A percentile compares a stretch with the other conserved stretches of the same genome.
Conservation (phyloP, 805 yeast species). For the Saccharomycopsis synnaedendra region DNA sequence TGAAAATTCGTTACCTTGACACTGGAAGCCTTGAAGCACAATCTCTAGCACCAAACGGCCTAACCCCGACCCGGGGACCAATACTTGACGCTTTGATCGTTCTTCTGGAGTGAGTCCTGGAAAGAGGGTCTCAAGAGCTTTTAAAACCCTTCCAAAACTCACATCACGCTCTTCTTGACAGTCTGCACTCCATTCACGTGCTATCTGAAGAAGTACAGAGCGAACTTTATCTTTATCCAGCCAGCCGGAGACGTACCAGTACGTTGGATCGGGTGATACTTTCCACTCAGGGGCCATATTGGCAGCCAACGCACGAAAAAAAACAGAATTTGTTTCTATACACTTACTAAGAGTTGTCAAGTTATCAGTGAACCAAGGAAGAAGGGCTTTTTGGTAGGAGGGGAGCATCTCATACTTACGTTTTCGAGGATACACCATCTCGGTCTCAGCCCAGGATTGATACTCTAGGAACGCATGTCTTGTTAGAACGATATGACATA, state of each 20-base stretch:
- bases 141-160: constrained; percentile 29
- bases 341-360: constrained; percentile 29
- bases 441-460: constrained; percentile 23
- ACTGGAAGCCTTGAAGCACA: constrained; percentile 41
- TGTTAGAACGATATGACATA: no score
- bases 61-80: constrained; percentile 57
- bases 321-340: constrained; percentile 33
- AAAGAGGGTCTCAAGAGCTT: constrained; percentile 22
- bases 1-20: constrained; percentile 60
- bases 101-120: constrained; percentile 24
- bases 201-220: constrained; percentile 42
- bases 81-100: constrained; percentile 31
- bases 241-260: constrained; percentile 31
- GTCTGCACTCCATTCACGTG: constrained; percentile 52
- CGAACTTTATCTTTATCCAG: constrained; percentile 47
- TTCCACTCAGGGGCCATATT: constrained; percentile 42
- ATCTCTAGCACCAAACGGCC: constrained; percentile 49
- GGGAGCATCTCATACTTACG: constrained; percentile 27
- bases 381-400: constrained; percentile 27
- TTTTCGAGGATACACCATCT: constrained; percentile 23
- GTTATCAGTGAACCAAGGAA: constrained; percentile 41
- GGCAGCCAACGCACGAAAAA: constrained; percentile 31
- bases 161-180: constrained; percentile 34
- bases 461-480: constrained; percentile 1
- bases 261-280: constrained; percentile 24